Percentiles rank a stretch among this genome's conserved stretches.
These are phyloP conservation scores for Lotmaria passim DNA, from an alignment of 208 protist species.

Conservation along the genomic window DNA sequence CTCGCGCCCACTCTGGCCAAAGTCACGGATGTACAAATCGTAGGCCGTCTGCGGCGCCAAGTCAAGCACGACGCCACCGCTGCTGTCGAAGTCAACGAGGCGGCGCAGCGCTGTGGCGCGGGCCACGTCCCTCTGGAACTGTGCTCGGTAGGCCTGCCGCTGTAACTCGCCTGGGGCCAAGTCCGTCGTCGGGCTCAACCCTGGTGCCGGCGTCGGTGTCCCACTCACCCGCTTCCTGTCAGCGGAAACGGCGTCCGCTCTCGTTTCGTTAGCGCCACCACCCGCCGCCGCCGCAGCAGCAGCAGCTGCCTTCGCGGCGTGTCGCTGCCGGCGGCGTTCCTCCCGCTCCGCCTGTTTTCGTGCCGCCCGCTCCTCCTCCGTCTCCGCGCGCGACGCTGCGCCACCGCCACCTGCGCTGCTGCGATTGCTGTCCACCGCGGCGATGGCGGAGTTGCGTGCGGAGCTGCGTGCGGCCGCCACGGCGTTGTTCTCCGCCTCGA, in stretches of 20 bases:
- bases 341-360: constrained; percentile 55
- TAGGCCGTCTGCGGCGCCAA: constrained; percentile 83
- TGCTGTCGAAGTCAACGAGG: constrained; percentile 84
- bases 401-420: neutral
- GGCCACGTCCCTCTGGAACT: constrained; percentile 78
- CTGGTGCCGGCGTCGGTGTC: neutral
- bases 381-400: constrained; percentile 10
- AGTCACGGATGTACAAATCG: constrained; percentile 85
- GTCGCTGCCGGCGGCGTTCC: constrained; percentile 35
- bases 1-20: constrained; percentile 55
- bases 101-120: constrained; percentile 77
- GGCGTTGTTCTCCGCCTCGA: constrained; percentile 54
- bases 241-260: constrained; percentile 1
- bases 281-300: constrained; percentile 12
- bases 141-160: constrained; percentile 76
- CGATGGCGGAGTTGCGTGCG: neutral
- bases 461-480: constrained; percentile 21
- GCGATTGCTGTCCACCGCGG: neutral
- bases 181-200: constrained; percentile 9
- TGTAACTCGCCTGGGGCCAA: constrained; percentile 52
- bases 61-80: constrained; percentile 61
- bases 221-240: neutral
- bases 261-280: neutral
- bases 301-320: constrained; percentile 4
- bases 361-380: constrained; percentile 41